Percentiles rank a stretch among this genome's conserved stretches.
phyloP scores from a whole-genome alignment of 2,329 filamentous ascomycete species.

The Proliferodiscus dingleyae region DNA sequence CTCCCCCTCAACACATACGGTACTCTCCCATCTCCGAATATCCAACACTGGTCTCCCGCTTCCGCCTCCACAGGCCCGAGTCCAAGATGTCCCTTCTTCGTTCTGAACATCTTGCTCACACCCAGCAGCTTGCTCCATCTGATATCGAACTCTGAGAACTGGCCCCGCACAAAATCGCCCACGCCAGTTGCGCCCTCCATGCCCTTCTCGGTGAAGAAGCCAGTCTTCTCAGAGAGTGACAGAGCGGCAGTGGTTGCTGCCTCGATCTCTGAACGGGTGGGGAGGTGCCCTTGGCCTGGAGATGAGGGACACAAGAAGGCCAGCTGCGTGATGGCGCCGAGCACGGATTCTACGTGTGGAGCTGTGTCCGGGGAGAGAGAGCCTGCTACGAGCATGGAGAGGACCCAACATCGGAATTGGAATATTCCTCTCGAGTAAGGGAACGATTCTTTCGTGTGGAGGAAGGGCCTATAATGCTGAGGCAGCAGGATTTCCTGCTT shows the following conservation, averaged over 20 bases:
- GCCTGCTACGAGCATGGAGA: conserved; percentile 8
- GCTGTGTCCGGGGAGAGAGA: conserved; percentile 1
- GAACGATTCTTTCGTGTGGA: conserved; percentile 4
- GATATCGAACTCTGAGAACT: conserved; percentile 9
- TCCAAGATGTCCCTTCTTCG: conserved; percentile 4
- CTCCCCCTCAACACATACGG: conserved; percentile 7
- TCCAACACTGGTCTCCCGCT: conserved; percentile 5
- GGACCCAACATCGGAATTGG: conserved; percentile 7
- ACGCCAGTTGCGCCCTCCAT: conserved; percentile 5
- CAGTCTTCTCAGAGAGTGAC: background rate
- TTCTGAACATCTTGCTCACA: conserved; percentile 6
- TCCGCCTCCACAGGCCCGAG: conserved; percentile 4
- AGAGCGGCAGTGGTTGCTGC: background rate
- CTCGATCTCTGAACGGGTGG: conserved; percentile 3
- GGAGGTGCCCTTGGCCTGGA: conserved; percentile 1
- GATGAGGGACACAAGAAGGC: conserved; percentile 2
- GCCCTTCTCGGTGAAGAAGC: conserved; percentile 1
- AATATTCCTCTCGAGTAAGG: conserved; percentile 6
- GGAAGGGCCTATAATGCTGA: conserved; percentile 1
- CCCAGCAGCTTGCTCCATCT: conserved; percentile 6
- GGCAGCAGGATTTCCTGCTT: too few relatives aligned
- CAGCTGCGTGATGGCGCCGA: conserved; percentile 6
- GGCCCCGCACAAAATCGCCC: conserved; percentile 6
- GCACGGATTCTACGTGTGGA: conserved; percentile 2
- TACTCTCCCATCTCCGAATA: conserved; percentile 7